These are phyloP conservation scores for Sporothrix humicola DNA, from an alignment of 2,329 filamentous ascomycete genomes.

Conservation along the genomic window DNA sequence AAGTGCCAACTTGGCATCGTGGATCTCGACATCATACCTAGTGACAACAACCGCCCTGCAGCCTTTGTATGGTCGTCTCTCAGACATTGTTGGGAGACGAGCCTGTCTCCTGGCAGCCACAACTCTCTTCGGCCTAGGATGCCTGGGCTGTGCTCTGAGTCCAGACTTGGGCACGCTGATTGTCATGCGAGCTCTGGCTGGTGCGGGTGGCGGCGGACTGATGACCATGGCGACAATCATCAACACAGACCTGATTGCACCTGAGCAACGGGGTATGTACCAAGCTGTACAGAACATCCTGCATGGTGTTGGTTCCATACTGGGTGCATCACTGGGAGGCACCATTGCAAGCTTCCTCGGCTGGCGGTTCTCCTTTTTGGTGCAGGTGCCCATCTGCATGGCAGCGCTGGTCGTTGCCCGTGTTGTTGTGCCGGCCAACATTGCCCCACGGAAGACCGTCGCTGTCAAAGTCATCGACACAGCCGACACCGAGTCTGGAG, in stretches of 20 bases:
- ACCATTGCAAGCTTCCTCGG: slow-evolving; percentile 68
- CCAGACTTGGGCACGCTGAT: slow-evolving; percentile 60
- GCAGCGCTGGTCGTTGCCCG: slow-evolving; percentile 51
- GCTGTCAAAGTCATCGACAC: neutral
- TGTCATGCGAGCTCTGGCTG: slow-evolving; percentile 53
- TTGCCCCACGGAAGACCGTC: neutral
- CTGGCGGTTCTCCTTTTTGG: slow-evolving; percentile 70
- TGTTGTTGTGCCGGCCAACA: slow-evolving; percentile 23
- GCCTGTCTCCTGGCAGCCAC: slow-evolving; percentile 66
- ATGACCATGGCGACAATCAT: slow-evolving; percentile 72
- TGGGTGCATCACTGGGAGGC: slow-evolving; percentile 73
- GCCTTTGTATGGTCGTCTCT: slow-evolving; percentile 62
- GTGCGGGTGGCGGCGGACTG: slow-evolving; percentile 74
- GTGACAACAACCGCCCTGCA: slow-evolving; percentile 77
- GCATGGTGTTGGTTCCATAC: slow-evolving; percentile 69
- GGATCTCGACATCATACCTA: slow-evolving; percentile 68
- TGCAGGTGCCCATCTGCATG: slow-evolving; percentile 65
- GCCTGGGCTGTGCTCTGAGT: slow-evolving; percentile 60
- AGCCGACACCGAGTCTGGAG: slow-evolving; percentile 34
- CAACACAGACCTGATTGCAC: slow-evolving; percentile 71
- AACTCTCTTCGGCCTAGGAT: slow-evolving; percentile 45
- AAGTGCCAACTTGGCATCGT: slow-evolving; percentile 58
- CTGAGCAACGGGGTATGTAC: slow-evolving; percentile 73
- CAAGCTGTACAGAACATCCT: slow-evolving; percentile 76
- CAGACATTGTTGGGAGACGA: slow-evolving; percentile 69